Evolutionary conservation across 352 stramenopile species (phyloP), one percentile per base, ranked within the genome.

Genomic region (Peronosclerospora sorghi): DNA sequence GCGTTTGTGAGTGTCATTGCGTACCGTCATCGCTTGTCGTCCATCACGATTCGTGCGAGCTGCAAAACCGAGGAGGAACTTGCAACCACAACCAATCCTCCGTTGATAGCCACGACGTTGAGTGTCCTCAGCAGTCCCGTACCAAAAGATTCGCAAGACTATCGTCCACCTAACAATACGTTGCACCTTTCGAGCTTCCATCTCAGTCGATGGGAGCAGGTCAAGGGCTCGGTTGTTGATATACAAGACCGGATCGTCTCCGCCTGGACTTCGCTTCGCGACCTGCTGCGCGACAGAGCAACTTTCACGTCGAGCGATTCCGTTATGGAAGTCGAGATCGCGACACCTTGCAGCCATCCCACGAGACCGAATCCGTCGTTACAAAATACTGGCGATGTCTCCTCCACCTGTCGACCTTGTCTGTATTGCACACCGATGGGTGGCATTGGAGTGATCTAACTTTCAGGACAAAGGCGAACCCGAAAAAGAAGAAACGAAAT

Each of bases 371-470:
- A 42, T 13, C 32, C 35, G 48, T 42, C 47, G 18, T 43, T 39
- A 18, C 35, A 54, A 5, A 51, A 48, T 20, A 28, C 30, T n/a
- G 47, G 32, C 24, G 41, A 62, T 5, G 5, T 45, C 8, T 62
- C 53, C 26, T 54, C 48, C 32, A 62, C 57, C 41, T 57, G 27
- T 20, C 54, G 54, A 20, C 43, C 54, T n/a, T 39, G 32, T 30
- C 24, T 62, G 19, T 61, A 56, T 30, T 37, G 37, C 13, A 56
- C 41, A 24, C 48, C 41, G 5, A 39, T 26, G 9, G 21, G 32
- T n/a, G 34, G 43, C n/a, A 21, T 58, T 26, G 54, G 54, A 1
- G 57, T 57, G 48, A 57, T 62, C 32, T 55, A 55, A 21, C 21
- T 26, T 26, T 26, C 21, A n/a, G n/a, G 4, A 26, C 21, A 6